Conservation (phyloP, 2,329 filamentous ascomycete species). For the Coniochaeta sp. region DNA sequence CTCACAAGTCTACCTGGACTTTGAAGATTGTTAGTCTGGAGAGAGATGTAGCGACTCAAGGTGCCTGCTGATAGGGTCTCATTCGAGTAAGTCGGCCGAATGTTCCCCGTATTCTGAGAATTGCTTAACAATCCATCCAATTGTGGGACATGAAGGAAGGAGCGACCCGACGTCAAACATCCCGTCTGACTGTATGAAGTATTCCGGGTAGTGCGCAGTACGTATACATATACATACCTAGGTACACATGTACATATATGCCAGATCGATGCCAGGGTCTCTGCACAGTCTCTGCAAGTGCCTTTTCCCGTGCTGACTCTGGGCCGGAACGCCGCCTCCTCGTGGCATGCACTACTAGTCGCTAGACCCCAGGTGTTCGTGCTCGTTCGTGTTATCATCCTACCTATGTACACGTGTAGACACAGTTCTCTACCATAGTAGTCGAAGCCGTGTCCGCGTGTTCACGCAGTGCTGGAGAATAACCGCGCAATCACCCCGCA, state of each 20-base stretch:
- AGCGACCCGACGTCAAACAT: no score
- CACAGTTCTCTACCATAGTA: no score
- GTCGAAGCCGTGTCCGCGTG: not conserved
- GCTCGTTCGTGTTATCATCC: no score
- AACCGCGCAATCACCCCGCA: conserved; percentile 1
- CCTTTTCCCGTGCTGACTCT: not conserved
- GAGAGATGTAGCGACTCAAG: no score
- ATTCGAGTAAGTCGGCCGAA: not conserved
- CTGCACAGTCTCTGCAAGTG: not conserved
- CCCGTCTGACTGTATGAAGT: no score
- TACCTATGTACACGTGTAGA: no score
- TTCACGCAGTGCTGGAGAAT: not conserved
- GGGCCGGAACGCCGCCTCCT: not conserved
- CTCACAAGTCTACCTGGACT: not conserved
- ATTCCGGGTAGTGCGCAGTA: not conserved
- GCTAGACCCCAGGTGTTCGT: not conserved
- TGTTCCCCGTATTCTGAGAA: not conserved
- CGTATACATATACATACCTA: not conserved
- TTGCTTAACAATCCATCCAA: not conserved
- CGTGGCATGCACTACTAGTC: not conserved
- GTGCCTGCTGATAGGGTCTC: not conserved
- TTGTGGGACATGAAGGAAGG: no score
- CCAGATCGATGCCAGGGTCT: not conserved
- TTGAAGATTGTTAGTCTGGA: no score
- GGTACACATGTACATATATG: not conserved